Conservation (phyloP, 1,284 basidiomycete species). For the Heterobasidion annosum region DNA sequence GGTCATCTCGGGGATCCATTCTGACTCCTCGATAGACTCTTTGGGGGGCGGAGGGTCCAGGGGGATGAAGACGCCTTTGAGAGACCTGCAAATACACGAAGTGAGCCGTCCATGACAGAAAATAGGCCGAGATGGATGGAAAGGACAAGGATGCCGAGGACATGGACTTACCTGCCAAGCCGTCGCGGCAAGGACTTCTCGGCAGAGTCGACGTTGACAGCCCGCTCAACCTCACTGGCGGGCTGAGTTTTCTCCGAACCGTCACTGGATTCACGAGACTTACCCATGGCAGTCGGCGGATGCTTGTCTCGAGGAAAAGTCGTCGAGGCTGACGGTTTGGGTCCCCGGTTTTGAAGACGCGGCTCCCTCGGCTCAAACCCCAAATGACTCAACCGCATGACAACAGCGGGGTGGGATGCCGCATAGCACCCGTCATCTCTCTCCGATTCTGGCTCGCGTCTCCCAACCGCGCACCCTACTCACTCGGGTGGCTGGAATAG, state of each 20-base stretch:
- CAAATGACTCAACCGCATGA: no score
- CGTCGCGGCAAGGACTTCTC: not conserved
- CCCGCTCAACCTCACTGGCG: not conserved
- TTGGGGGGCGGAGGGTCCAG: slow-evolving; percentile 34
- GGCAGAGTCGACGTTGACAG: not conserved
- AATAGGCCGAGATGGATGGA: no score
- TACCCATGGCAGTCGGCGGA: no score
- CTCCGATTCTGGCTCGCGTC: not conserved
- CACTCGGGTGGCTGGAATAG: no score
- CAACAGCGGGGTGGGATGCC: no score
- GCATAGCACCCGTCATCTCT: not conserved
- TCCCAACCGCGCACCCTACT: no score
- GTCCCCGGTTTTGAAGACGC: no score
- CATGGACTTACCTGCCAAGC: slow-evolving; percentile 6
- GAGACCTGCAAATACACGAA: slow-evolving; percentile 2
- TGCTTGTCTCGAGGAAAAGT: no score
- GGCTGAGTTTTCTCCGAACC: not conserved
- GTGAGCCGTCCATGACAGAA: not conserved
- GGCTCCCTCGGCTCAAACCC: no score
- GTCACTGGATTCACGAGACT: not conserved
- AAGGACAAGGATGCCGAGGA: no score
- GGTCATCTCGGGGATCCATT: slow-evolving; percentile 37
- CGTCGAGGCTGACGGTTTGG: no score
- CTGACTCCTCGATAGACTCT: slow-evolving; percentile 44
- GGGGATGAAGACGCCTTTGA: slow-evolving; percentile 13